Base-by-base conservation (phyloP, 106 monocot species). In the Dendrobium officinale region DNA sequence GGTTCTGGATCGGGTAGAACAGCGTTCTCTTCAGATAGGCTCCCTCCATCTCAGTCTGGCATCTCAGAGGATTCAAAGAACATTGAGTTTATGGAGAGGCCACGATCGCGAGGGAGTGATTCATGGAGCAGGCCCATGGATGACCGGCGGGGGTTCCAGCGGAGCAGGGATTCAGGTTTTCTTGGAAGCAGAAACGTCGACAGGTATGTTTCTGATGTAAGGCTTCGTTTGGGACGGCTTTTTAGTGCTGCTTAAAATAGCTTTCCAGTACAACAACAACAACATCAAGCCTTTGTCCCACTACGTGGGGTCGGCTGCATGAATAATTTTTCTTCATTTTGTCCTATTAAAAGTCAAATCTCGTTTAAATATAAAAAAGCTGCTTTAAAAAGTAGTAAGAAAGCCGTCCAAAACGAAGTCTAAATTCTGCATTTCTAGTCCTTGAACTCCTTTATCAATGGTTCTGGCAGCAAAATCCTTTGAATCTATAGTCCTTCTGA, bases 31-130 rank as follows among this genome's bases (percentile, higher is more conserved):
- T 83, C 86, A n/a, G 88, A 88, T 17, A 85, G 91, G 42, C 87
- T 88, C 44, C 55, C 86, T 22, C 55, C 86, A 31, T 91, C 93
- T 42, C 90, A 83, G 49, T 82, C 90, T 41, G 86, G 84, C 33
- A 79, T 79, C 16, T 82, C 87, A 66, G 96, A 94, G 24, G 96
- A 94, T 9, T 77, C 83, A 5, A 90, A 86, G 43, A 81, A 72
- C 49, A 64, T 48, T 13, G 92, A 89, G 59, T 85, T 80, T 49
- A 55, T 77, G 33, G 98, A 93, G 54, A 91, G 98, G 61, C 98
- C 98, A 66, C 77, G 82, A 77, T 99, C 98, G 19, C 91, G 86
- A 82, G 92, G 92, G 49, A 79, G 87, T 43, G 93, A 96, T 26
- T 33, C 84, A 3, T 87, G 88, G 90, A 55, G 74, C 40, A 88